phyloP scores from a whole-genome alignment of 2,329 filamentous ascomycete genomes.

The Penicillium sp. region DNA sequence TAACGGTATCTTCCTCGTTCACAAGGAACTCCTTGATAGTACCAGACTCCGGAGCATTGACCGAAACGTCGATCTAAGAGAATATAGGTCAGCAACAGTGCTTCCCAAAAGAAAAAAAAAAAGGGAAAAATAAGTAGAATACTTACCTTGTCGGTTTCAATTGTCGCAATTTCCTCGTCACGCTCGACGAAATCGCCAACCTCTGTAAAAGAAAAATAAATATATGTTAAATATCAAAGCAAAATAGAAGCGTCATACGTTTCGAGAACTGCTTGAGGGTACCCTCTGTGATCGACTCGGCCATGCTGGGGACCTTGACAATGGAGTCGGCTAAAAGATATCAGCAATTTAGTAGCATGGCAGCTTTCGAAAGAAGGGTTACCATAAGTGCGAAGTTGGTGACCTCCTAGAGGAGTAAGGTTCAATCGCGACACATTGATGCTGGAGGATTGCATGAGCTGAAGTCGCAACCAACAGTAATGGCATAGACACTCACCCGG shows the following conservation, averaged over 20 bases:
- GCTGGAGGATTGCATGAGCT: slow-evolving; percentile 15
- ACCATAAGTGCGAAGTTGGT: slow-evolving; percentile 42
- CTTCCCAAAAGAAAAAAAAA: neutral
- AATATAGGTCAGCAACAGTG: slow-evolving; percentile 7
- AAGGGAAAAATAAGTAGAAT: neutral
- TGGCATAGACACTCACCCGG: slow-evolving; percentile 24
- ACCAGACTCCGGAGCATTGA: slow-evolving; percentile 89
- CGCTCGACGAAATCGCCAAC: slow-evolving; percentile 91
- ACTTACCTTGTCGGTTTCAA: slow-evolving; percentile 94
- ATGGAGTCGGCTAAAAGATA: slow-evolving; percentile 65
- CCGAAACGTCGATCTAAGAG: slow-evolving; percentile 86
- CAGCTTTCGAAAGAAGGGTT: neutral
- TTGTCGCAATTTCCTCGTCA: slow-evolving; percentile 97
- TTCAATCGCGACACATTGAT: slow-evolving; percentile 27
- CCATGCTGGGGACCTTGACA: slow-evolving; percentile 96
- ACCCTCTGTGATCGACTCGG: slow-evolving; percentile 96
- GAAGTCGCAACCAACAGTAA: neutral
- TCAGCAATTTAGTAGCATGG: slow-evolving; percentile 1
- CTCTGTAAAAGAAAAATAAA: slow-evolving; percentile 48
- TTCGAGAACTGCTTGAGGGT: slow-evolving; percentile 96
- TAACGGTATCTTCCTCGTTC: slow-evolving; percentile 92
- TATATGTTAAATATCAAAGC: slow-evolving; percentile 20
- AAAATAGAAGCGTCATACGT: slow-evolving; percentile 42
- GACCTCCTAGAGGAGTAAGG: slow-evolving; percentile 28
- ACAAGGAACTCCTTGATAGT: slow-evolving; percentile 89